Evolutionary conservation across 2,329 filamentous ascomycete genomes (phyloP), one percentile per base, ranked within the genome.

Genomic region (Ilyonectria sp.): DNA sequence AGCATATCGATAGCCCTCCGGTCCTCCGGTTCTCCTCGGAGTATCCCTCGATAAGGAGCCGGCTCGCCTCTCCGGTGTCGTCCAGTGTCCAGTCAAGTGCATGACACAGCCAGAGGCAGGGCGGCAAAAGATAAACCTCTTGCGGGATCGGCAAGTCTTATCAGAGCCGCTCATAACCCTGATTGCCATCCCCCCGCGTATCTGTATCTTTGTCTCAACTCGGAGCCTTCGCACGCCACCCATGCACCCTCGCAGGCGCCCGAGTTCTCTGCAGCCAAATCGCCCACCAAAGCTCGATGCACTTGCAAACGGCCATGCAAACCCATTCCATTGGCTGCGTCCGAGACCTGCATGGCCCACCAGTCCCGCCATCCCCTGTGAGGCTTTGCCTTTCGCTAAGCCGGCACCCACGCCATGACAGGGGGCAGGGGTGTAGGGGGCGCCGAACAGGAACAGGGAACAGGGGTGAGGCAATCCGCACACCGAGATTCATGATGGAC

Each of bases 401-500:
- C 53, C 60, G 59, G 67, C 43, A 61, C 49, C 68, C 65, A 56
- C 59, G 67, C 63, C 54, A 54, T 57, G 64, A 64, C 58, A 71
- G 65, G 62, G 63, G 55, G 29, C 53, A 70, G 62, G 63, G 65
- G 52, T 62, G 29, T 46, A 65, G 53, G 53, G 37, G 56, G 52
- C 59, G 58, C 13, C 47, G 57, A 43, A 44, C 63, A 66, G 63
- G 31, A 53, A 35, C 50, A 53, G 50, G 50, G 50, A 21, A 35
- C 29, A 53, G 29, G 52, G 59, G 40, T 69, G 62, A 57, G 58
- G 60, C 37, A 69, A 63, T 68, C 67, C 63, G 56, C 55, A 69
- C 69, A 68, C 69, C 65, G 71, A 74, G 71, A 74, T 74, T 72
- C 68, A 71, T 69, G 46, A 61, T 44, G 57, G 46, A 60, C 35